Conservation (phyloP, 2,329 filamentous ascomycete genomes). For the Byssoonygena ceratinophila region DNA sequence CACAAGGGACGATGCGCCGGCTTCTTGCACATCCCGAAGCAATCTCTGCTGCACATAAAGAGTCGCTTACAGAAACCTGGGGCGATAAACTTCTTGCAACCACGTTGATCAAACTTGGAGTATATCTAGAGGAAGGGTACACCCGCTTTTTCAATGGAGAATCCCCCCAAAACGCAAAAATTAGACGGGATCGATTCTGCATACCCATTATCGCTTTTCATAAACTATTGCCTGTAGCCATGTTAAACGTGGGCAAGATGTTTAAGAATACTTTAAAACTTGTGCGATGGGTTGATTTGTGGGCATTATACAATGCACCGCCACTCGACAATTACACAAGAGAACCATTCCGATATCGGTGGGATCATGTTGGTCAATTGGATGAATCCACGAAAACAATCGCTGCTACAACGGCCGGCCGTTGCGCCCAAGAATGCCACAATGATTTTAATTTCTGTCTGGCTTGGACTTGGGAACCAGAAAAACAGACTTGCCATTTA, state of each 20-base stretch:
- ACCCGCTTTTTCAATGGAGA: background rate
- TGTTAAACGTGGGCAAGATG: background rate
- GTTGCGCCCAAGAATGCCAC: background rate
- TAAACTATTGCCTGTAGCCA: background rate
- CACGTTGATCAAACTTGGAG: background rate
- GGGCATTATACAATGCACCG: background rate
- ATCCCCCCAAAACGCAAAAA: background rate
- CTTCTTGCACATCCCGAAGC: background rate
- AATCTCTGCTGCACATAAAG: background rate
- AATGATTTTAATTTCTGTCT: background rate
- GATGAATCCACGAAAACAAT: background rate
- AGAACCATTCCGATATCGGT: background rate
- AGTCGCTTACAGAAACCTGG: background rate
- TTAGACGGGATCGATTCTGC: background rate
- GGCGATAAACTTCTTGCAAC: background rate
- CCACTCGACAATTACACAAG: background rate
- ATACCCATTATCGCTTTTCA: background rate
- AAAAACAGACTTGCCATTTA: background rate
- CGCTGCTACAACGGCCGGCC: background rate
- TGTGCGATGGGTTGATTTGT: background rate
- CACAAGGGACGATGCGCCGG: background rate
- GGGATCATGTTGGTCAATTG: background rate
- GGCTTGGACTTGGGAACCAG: background rate
- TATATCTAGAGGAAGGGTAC: background rate
- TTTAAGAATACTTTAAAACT: background rate